Percentiles rank a stretch among this genome's conserved stretches.
These are phyloP conservation scores for Chlorella vulgaris DNA, from an alignment of 139 green algal genomes.

Conservation along the genomic window DNA sequence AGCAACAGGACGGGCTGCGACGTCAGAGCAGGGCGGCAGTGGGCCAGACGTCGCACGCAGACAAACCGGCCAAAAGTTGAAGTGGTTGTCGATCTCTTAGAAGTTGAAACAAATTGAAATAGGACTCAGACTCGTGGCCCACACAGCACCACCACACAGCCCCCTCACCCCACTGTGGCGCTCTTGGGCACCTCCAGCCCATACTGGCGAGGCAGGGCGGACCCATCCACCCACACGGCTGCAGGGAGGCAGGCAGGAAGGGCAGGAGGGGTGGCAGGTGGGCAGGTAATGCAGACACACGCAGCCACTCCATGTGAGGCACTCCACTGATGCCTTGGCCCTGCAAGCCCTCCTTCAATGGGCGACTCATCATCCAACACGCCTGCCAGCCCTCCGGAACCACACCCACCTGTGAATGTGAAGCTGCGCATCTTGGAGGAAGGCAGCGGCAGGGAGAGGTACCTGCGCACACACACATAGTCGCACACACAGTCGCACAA, in stretches of 20 bases:
- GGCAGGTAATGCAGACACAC: too few species aligned
- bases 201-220: slow-evolving; percentile 3
- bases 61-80: too few species aligned
- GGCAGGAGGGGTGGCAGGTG: background rate
- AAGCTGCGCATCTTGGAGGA: slow-evolving; percentile 49
- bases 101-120: too few species aligned
- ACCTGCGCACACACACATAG: slow-evolving; percentile 41
- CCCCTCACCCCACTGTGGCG: slow-evolving; percentile 28
- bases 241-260: background rate
- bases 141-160: background rate
- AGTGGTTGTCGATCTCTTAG: too few species aligned
- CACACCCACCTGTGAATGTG: slow-evolving; percentile 46
- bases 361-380: background rate
- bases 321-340: background rate
- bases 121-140: background rate
- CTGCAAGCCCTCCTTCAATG: background rate
- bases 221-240: slow-evolving; percentile 25
- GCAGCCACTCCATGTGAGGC: too few species aligned
- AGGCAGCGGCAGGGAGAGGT: slow-evolving; percentile 92
- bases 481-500: background rate
- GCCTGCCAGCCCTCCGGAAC: background rate
- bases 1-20: background rate
- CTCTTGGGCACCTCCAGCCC: slow-evolving; percentile 20
- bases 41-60: too few species aligned
- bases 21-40: too few species aligned